Evolutionary conservation across 2,329 filamentous ascomycete species (phyloP).

Genomic region (Aspergillus texensis): DNA sequence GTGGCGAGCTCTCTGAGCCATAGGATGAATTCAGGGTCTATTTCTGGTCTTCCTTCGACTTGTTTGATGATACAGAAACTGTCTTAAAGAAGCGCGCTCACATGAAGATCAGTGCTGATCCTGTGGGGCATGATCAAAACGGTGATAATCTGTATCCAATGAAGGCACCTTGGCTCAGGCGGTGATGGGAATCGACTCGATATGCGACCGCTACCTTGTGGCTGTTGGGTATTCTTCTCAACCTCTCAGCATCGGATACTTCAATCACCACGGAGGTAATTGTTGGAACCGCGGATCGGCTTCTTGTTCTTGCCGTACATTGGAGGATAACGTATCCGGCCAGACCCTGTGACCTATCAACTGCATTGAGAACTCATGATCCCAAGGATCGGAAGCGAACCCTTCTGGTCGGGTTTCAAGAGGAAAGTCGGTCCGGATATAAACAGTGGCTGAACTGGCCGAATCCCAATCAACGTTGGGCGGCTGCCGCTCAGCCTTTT

Average conservation of each 20-base stretch:
- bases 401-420: background rate
- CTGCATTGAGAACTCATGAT: background rate
- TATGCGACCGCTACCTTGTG: background rate
- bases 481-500: background rate
- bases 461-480: background rate
- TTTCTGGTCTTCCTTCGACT: background rate
- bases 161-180: background rate
- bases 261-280: background rate
- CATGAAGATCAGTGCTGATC: slow-evolving; percentile 2
- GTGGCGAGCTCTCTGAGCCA: background rate
- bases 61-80: background rate
- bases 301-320: background rate
- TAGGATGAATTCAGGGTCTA: too few species aligned
- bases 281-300: background rate
- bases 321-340: background rate
- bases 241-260: background rate
- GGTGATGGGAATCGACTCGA: background rate
- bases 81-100: background rate
- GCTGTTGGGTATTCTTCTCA: background rate
- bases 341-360: background rate
- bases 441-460: background rate
- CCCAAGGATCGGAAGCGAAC: background rate
- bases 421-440: background rate
- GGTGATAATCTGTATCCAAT: slow-evolving; percentile 2
- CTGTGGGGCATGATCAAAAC: background rate